Evolutionary conservation across 805 yeast genomes (phyloP).

Genomic region (Wickerhamomyces bisporus): DNA sequence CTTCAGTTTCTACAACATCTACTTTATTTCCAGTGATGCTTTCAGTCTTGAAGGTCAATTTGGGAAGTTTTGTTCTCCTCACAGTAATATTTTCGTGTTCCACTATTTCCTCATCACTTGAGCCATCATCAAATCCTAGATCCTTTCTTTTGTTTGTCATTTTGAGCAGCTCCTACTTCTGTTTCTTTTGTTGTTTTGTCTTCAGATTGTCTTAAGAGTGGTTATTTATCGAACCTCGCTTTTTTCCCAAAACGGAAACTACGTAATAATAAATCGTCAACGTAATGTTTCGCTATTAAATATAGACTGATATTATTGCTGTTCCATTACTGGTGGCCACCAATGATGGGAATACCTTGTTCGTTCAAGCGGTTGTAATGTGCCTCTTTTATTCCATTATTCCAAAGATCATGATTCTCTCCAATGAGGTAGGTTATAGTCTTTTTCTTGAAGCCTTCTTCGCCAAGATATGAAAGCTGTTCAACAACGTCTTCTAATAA

Average conservation of each 20-base stretch:
- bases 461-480: conserved; percentile 47
- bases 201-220: no score
- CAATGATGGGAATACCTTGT: conserved; percentile 39
- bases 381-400: conserved; percentile 25
- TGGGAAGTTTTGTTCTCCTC: conserved; percentile 11
- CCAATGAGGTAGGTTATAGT: conserved; percentile 66
- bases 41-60: conserved; percentile 4
- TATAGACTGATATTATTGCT: no score
- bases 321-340: neutral
- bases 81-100: neutral
- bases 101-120: conserved; percentile 3
- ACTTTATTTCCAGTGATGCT: neutral
- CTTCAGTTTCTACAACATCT: conserved; percentile 8
- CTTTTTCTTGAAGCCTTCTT: conserved; percentile 51
- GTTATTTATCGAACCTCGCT: no score
- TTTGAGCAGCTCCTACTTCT: no score
- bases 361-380: conserved; percentile 47
- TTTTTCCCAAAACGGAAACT: no score
- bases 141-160: conserved; percentile 11
- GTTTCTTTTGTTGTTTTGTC: no score
- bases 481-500: conserved; percentile 79
- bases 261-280: no score
- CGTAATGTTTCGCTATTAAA: no score
- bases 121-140: conserved; percentile 18
- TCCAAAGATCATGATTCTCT: conserved; percentile 77